A percentile compares a stretch with the other conserved stretches of the same genome.
Conservation (phyloP, 2,329 filamentous ascomycete species). For the Bipolaris cookei region DNA sequence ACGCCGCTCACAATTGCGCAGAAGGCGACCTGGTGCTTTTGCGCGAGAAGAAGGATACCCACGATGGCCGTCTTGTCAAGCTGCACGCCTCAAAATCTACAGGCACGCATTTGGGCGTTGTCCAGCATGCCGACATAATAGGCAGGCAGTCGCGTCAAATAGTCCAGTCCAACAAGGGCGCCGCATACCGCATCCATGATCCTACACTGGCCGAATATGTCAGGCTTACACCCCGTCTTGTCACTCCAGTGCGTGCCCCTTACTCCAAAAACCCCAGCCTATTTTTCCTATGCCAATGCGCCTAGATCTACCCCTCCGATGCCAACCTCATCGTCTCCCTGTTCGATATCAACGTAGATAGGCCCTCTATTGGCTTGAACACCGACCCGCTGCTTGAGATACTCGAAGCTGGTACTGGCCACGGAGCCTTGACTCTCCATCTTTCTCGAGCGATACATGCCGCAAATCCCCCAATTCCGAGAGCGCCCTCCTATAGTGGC, state of each 20-base stretch:
- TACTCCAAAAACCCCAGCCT: not conserved
- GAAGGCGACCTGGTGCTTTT: constrained; percentile 53
- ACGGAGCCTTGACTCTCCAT: constrained; percentile 78
- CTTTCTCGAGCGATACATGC: constrained; percentile 77
- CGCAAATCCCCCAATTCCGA: constrained; percentile 65
- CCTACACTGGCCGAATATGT: constrained; percentile 78
- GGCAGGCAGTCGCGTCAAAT: constrained; percentile 65
- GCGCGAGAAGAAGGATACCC: constrained; percentile 47
- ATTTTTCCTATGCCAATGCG: not conserved
- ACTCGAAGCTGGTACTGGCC: constrained; percentile 84
- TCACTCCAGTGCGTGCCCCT: constrained; percentile 69
- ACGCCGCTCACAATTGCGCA: constrained; percentile 27
- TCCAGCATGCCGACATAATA: constrained; percentile 66
- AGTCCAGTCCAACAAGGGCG: constrained; percentile 62
- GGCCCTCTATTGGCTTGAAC: constrained; percentile 42
- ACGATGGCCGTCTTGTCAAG: constrained; percentile 50
- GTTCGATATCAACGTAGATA: constrained; percentile 72
- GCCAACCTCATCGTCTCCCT: constrained; percentile 76
- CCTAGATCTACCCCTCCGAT: constrained; percentile 74
- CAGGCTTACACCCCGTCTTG: constrained; percentile 67
- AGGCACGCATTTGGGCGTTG: constrained; percentile 55
- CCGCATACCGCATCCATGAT: constrained; percentile 63
- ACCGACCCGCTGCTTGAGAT: constrained; percentile 67
- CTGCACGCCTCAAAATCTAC: constrained; percentile 45
- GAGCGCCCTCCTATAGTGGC: constrained; percentile 21